These are phyloP conservation scores for Piromyces finnis DNA, from an alignment of 192 early-diverging fungal genomes.

Conservation along the genomic window DNA sequence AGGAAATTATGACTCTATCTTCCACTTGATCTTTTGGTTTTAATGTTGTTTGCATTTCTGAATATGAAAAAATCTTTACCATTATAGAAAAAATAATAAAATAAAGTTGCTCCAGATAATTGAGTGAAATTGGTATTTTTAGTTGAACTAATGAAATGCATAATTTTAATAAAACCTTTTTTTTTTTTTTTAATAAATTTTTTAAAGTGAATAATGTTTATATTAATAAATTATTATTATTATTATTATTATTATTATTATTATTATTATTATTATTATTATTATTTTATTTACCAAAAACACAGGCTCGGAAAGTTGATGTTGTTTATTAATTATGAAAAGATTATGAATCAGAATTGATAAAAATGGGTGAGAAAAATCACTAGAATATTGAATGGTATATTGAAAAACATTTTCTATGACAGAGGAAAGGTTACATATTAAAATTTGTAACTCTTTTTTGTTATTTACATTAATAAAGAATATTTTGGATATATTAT, in stretches of 20 bases:
- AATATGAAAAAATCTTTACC: background rate
- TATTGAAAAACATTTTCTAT: background rate
- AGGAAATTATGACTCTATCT: background rate
- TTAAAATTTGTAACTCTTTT: background rate
- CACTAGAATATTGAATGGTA: background rate
- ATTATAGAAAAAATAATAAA: background rate
- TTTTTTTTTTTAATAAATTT: background rate
- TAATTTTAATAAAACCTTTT: background rate
- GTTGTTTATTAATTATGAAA: background rate
- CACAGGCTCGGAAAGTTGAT: background rate
- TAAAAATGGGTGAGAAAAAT: background rate
- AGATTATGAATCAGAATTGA: background rate
- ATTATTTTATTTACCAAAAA: background rate
- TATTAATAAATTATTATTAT: too few species aligned
- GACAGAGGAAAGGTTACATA: background rate
- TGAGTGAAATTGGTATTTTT: background rate
- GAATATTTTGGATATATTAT: background rate
- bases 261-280: background rate
- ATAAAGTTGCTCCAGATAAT: background rate
- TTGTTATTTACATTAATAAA: background rate
- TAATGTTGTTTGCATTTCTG: background rate
- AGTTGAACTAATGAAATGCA: background rate
- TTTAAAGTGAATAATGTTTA: too few species aligned
- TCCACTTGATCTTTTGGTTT: background rate
- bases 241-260: too few species aligned